These are phyloP conservation scores for Inonotus hispidus DNA, from an alignment of 1,284 basidiomycete species.

Conservation along the genomic window DNA sequence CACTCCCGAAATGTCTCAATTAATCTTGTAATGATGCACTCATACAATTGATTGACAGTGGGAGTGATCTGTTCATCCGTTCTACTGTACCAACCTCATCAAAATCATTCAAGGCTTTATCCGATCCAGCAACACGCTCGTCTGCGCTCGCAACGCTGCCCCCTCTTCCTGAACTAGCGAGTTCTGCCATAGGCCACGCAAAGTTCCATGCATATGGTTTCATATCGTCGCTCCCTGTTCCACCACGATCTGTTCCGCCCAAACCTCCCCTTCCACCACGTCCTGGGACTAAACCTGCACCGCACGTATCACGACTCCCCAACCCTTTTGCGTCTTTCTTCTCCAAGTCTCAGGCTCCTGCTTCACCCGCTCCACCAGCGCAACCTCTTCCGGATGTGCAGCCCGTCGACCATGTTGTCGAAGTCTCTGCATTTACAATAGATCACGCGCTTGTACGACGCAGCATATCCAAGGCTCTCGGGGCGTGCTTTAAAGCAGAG, in stretches of 20 bases:
- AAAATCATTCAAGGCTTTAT: constrained; percentile 54
- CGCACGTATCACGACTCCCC: constrained; percentile 40
- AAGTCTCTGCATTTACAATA: constrained; percentile 56
- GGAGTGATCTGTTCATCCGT: constrained; percentile 34
- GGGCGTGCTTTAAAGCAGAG: constrained; percentile 52
- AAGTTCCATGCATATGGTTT: constrained; percentile 45
- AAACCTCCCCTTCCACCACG: constrained; percentile 66
- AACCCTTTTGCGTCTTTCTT: constrained; percentile 68
- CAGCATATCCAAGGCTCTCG: constrained; percentile 56
- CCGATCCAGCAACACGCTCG: constrained; percentile 45
- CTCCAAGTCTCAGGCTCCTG: constrained; percentile 37
- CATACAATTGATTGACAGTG: constrained; percentile 17
- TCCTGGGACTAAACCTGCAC: constrained; percentile 28
- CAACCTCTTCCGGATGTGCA: constrained; percentile 25
- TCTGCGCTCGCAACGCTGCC: constrained; percentile 45
- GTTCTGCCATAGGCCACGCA: constrained; percentile 42
- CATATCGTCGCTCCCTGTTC: constrained; percentile 56
- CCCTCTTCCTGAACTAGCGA: constrained; percentile 36
- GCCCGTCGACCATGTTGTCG: constrained; percentile 35
- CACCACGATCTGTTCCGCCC: constrained; percentile 41
- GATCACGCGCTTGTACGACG: constrained; percentile 44
- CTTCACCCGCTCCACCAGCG: constrained; percentile 29
- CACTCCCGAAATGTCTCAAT: too few relatives aligned
- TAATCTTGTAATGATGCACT: constrained; percentile 16
- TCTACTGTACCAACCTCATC: constrained; percentile 62